A percentile compares a stretch with the other conserved stretches of the same genome.
phyloP scores from a whole-genome alignment of 1,139 yeast genomes.

The Geotrichum australiense region DNA sequence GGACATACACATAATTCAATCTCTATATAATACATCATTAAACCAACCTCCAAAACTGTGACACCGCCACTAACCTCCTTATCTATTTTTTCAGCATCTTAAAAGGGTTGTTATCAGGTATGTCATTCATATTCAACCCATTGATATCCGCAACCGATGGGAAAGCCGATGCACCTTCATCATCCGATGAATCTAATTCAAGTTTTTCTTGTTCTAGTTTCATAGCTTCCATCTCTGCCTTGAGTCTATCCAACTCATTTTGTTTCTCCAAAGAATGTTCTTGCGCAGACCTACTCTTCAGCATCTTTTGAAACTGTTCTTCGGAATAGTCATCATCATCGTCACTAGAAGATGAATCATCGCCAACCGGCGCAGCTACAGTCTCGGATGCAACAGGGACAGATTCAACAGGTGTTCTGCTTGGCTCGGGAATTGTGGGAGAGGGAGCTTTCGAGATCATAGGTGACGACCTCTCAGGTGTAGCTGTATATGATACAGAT shows the following conservation, averaged over 20 bases:
- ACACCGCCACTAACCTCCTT: too few species aligned
- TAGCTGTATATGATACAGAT: conserved; percentile 16
- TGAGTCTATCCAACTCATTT: conserved; percentile 54
- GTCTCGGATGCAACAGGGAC: conserved; percentile 14
- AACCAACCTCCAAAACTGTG: too few species aligned
- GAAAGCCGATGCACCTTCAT: conserved; percentile 25
- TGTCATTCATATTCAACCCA: conserved; percentile 4
- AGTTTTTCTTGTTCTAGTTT: conserved; percentile 35
- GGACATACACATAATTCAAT: too few species aligned
- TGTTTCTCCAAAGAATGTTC: conserved; percentile 34
- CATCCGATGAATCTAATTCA: conserved; percentile 25
- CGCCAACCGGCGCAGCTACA: conserved; percentile 7
- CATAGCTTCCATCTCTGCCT: conserved; percentile 58
- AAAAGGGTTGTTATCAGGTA: conserved; percentile 9
- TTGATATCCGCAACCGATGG: conserved; percentile 10
- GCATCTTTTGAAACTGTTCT: conserved; percentile 43
- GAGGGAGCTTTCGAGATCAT: conserved; percentile 11
- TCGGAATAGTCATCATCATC: conserved; percentile 35
- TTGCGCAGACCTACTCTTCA: conserved; percentile 37
- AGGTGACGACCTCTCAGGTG: conserved; percentile 16
- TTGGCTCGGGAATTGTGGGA: conserved; percentile 4
- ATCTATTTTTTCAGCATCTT: background rate
- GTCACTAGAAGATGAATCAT: conserved; percentile 34
- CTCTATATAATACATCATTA: too few species aligned
- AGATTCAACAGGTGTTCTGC: too few species aligned